phyloP scores from a whole-genome alignment of 495 filamentous ascomycete species.

The Aspergillus sparsus region DNA sequence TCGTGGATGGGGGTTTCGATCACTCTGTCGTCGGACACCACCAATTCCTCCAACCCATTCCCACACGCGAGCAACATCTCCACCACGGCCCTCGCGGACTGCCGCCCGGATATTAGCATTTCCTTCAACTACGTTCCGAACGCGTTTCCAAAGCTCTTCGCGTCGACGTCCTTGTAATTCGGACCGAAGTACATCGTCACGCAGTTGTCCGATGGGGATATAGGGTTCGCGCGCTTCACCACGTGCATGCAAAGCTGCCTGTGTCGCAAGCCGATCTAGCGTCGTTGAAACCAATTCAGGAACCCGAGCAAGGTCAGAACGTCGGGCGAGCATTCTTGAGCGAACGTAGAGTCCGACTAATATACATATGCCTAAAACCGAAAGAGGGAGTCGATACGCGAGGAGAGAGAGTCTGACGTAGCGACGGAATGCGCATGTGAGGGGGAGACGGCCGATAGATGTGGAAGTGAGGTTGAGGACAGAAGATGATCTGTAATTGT shows the following conservation, averaged over 20 bases:
- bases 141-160: slow-evolving; percentile 77
- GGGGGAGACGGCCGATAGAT: slow-evolving; percentile 85
- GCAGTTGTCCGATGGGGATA: slow-evolving; percentile 81
- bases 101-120: slow-evolving; percentile 90
- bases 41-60: slow-evolving; percentile 86
- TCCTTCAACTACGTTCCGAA: slow-evolving; percentile 80
- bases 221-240: slow-evolving; percentile 68
- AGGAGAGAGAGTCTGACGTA: slow-evolving; percentile 89
- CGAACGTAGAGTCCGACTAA: slow-evolving; percentile 57
- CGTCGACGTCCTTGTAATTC: slow-evolving; percentile 74
- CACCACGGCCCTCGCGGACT: slow-evolving; percentile 76
- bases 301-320: slow-evolving; percentile 66
- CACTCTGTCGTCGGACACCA: slow-evolving; percentile 43
- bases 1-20: slow-evolving; percentile 38
- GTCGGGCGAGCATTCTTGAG: slow-evolving; percentile 53
- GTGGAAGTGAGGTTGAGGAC: slow-evolving; percentile 61
- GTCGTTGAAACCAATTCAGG: slow-evolving; percentile 79
- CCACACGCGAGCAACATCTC: slow-evolving; percentile 88
- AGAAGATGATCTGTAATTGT: slow-evolving; percentile 64
- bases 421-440: slow-evolving; percentile 84
- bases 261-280: slow-evolving; percentile 75
- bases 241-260: slow-evolving; percentile 74
- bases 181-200: slow-evolving; percentile 85
- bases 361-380: slow-evolving; percentile 60
- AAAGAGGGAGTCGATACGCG: slow-evolving; percentile 93